Conservation (phyloP, 2,329 filamentous ascomycete genomes). For the Chaetomium olivaceum region DNA sequence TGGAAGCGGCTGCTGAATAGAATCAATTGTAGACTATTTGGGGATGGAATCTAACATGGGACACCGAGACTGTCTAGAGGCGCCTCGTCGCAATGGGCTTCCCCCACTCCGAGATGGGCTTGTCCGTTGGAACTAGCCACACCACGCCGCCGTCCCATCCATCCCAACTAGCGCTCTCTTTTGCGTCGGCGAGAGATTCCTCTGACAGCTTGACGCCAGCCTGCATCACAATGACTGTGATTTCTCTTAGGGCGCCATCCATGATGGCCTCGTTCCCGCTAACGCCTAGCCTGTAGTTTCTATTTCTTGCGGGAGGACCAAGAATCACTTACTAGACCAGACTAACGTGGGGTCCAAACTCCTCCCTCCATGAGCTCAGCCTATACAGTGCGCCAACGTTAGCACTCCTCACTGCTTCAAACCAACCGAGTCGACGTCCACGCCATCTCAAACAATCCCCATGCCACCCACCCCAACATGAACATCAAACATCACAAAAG, state of each 20-base stretch:
- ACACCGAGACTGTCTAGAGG: constrained; percentile 19
- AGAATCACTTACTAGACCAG: constrained; percentile 38
- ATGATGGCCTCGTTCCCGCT: constrained; percentile 35
- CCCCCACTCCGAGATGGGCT: constrained; percentile 36
- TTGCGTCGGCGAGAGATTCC: neutral
- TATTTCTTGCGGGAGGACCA: neutral
- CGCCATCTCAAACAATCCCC: neutral
- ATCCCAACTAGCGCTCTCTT: neutral
- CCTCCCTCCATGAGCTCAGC: constrained; percentile 33
- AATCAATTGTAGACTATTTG: neutral
- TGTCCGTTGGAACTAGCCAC: constrained; percentile 39
- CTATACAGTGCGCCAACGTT: neutral
- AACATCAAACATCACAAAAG: neutral
- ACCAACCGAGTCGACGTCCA: neutral
- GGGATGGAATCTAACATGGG: neutral
- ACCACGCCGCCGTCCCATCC: constrained; percentile 38
- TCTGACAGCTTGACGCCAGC: constrained; percentile 29
- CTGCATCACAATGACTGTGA: constrained; percentile 31
- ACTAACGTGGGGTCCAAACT: constrained; percentile 39
- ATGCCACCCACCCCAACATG: neutral
- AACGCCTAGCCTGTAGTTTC: neutral
- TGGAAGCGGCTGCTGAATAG: neutral
- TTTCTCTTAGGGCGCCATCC: constrained; percentile 30
- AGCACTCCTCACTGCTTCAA: no score
- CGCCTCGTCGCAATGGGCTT: constrained; percentile 37